Evolutionary conservation across 331 rosid species (phyloP).

Genomic region (Telfairia occidentalis): DNA sequence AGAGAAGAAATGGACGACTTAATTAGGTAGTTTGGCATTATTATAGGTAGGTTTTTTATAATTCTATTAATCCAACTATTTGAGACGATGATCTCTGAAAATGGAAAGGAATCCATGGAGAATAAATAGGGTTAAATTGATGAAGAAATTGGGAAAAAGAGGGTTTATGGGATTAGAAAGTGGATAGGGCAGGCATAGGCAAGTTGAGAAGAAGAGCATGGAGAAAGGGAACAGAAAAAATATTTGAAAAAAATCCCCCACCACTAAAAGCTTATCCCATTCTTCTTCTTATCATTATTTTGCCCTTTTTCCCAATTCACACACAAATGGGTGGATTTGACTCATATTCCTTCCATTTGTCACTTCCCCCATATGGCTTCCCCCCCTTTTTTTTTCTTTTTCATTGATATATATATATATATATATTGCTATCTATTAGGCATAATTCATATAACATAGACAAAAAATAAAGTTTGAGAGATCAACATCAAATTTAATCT

Average conservation of each 20-base stretch:
- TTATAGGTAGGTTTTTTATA: no score
- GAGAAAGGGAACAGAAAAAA: neutral
- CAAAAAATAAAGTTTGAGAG: no score
- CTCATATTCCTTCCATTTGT: conserved; percentile 8
- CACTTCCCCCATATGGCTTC: conserved; percentile 10
- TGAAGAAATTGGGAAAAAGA: neutral
- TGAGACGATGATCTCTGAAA: no score
- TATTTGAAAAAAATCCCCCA: conserved; percentile 12
- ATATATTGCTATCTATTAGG: no score
- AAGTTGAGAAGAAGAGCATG: conserved; percentile 19
- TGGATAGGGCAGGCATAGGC: neutral
- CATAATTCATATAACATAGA: no score
- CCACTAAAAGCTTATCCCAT: conserved; percentile 15
- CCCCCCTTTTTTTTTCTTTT: neutral
- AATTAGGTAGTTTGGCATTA: no score
- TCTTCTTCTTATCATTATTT: neutral
- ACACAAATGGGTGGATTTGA: neutral
- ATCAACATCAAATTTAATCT: no score
- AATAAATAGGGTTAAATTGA: neutral
- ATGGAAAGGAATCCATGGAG: neutral
- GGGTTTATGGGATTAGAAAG: neutral
- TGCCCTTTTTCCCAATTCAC: neutral
- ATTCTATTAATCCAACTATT: no score
- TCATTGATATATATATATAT: no score
- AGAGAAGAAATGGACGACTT: no score